Evolutionary conservation across 306 rosid genomes (phyloP).

Genomic region (Morella rubra): DNA sequence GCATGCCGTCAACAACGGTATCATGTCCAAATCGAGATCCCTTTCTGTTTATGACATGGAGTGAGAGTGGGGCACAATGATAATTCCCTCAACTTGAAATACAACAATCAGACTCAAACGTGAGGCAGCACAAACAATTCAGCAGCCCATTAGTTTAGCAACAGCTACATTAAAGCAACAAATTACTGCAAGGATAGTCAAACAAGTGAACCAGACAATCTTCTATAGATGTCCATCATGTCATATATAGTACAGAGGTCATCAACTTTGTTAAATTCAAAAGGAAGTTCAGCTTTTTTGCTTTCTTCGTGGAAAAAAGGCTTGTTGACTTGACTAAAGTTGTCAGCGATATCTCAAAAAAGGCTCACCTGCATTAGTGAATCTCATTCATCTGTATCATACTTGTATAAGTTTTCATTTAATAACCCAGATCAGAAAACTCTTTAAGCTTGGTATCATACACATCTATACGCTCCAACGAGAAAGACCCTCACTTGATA

Average conservation of each 20-base stretch:
- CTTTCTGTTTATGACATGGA: conserved; percentile 48
- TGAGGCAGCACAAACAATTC: conserved; percentile 7
- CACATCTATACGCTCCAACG: background rate
- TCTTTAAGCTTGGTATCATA: background rate
- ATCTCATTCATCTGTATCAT: background rate
- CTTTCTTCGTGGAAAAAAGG: background rate
- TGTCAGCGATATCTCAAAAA: background rate
- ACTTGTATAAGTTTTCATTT: background rate
- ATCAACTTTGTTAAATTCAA: background rate
- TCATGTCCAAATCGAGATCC: conserved; percentile 91
- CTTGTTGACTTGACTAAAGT: background rate
- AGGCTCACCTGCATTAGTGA: too few species aligned
- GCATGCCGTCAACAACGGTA: conserved; percentile 82
- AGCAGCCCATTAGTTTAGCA: conserved; percentile 19
- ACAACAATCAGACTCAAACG: background rate
- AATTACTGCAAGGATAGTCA: background rate
- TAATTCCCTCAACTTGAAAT: background rate
- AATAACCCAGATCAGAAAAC: background rate
- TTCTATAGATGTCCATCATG: background rate
- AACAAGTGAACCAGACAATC: background rate
- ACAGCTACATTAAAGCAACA: conserved; percentile 7
- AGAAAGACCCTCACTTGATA: conserved; percentile 15
- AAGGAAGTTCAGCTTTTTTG: background rate
- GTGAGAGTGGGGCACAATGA: conserved; percentile 10
- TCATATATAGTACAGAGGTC: background rate